Base-by-base conservation (phyloP, 441 rosid species). In the Syzygium malaccense region DNA sequence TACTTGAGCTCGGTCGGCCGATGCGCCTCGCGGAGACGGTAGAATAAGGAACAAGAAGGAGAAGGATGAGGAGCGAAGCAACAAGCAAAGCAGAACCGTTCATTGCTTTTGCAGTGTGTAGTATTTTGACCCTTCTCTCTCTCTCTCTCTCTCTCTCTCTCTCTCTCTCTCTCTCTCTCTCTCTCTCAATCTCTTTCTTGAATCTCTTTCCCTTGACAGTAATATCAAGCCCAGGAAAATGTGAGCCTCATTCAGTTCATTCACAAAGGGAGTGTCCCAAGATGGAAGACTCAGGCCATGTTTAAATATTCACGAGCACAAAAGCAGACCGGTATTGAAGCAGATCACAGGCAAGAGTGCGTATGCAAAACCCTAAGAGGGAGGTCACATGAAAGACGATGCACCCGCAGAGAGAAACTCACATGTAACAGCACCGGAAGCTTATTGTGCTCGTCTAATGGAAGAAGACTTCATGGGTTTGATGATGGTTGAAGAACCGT, bases 341-440 rank as follows among this genome's bases (percentile, higher is more conserved):
- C 95, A 90, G 87, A 92, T 94, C 96, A 95, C 95, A 95, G 91
- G 91, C 90, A 88, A 87, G 88, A 79, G 92, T 89, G 89, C 90
- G 92, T 41, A 84, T 91, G 88, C 71, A 88, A 88, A 88, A 41
- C 83, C 83, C 83, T 26, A 75, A 25, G 83, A 75, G 51, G 83
- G 9, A 41, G 90, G 87, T 94, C 96, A 95, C 96, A 95, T 91
- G 96, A 93, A 93, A 90, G 88, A 55, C 90, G 90, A 68, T 57
- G 56, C 86, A 79, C 86, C 85, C 55, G 85, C 33, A 53, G 64
- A 83, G 86, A 45, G 87, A 68, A 68, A 89, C 23, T 91, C 88
- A 87, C 89, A 88, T 85, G 91, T 94, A 91, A 91, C 92, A 93
- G 91, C 93, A 90, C 84, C 80, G 89, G 85, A 87, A 90, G 88